phyloP scores from a whole-genome alignment of 371 early-diverging fungal genomes.

The Actinomortierella wolfii region DNA sequence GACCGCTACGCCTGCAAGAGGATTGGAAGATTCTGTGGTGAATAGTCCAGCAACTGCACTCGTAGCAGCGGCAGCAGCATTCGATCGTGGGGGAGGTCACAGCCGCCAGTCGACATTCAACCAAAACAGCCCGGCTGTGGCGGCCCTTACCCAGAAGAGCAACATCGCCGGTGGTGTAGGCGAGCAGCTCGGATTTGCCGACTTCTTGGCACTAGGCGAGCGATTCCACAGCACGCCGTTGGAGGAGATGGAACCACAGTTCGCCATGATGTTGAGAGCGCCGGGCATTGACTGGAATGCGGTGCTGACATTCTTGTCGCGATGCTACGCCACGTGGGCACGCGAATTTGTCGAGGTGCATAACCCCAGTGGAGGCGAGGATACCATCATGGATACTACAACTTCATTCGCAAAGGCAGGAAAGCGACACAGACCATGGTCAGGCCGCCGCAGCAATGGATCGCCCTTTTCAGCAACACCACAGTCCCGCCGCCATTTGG shows the following conservation, averaged over 20 bases:
- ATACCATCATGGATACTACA: no score
- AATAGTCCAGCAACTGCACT: slow-evolving; percentile 18
- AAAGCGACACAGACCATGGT: no score
- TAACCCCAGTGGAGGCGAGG: no score
- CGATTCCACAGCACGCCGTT: slow-evolving; percentile 46
- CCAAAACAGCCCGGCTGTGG: background rate
- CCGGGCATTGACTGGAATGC: slow-evolving; percentile 46
- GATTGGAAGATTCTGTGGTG: background rate
- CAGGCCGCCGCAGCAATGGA: no score
- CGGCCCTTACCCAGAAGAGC: background rate
- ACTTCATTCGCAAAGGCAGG: no score
- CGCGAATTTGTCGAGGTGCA: slow-evolving; percentile 41
- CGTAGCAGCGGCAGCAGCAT: slow-evolving; percentile 9
- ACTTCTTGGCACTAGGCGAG: slow-evolving; percentile 49
- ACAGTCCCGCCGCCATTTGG: slow-evolving; percentile 41
- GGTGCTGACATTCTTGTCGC: slow-evolving; percentile 38
- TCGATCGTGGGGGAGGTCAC: background rate
- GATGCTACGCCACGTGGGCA: slow-evolving; percentile 31
- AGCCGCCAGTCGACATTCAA: background rate
- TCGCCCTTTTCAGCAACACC: no score
- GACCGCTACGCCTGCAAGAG: no score
- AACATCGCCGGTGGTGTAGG: background rate
- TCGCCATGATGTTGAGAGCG: slow-evolving; percentile 37
- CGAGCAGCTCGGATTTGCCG: slow-evolving; percentile 32
- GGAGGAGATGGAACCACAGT: slow-evolving; percentile 48